Percentiles rank a stretch among this genome's conserved stretches.
These are phyloP conservation scores for Pythium oligandrum DNA, from an alignment of 352 stramenopile species.

Conservation along the genomic window DNA sequence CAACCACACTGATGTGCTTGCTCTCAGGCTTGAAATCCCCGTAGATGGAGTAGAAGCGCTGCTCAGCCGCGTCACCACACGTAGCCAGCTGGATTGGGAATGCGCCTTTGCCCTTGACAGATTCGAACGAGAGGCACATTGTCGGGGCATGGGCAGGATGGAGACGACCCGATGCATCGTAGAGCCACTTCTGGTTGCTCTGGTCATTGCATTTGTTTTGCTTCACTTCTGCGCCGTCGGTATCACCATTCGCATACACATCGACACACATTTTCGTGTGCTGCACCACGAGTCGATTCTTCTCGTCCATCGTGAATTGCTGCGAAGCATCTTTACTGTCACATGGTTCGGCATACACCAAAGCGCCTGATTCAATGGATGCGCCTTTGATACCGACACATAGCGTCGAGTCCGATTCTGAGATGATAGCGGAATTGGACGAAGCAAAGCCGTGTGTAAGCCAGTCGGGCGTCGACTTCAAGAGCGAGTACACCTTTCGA, in stretches of 20 bases:
- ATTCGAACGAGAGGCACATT: background rate
- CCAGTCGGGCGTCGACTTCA: slow-evolving; percentile 3
- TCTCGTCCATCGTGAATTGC: background rate
- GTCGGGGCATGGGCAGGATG: background rate
- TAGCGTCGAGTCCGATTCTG: slow-evolving; percentile 1
- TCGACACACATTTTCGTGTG: slow-evolving; percentile 2
- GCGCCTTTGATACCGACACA: slow-evolving; percentile 2
- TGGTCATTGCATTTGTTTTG: background rate
- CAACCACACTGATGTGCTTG: background rate
- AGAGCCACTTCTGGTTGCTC: slow-evolving; percentile 1
- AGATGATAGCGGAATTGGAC: background rate
- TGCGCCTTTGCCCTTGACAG: background rate
- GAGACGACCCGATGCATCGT: slow-evolving; percentile 6
- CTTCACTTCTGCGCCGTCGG: background rate
- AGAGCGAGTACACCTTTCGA: background rate
- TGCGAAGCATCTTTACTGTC: background rate
- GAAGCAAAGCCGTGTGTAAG: slow-evolving; percentile 1
- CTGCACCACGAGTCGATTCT: slow-evolving; percentile 2
- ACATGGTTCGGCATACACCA: background rate
- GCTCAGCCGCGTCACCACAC: background rate
- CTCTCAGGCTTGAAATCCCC: background rate
- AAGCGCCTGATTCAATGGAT: background rate
- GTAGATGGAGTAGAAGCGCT: background rate
- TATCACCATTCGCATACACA: background rate
- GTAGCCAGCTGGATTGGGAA: background rate